Evolutionary conservation across 306 rosid species (phyloP), one percentile per base, ranked within the genome.

Genomic region (Sesbania bispinosa): DNA sequence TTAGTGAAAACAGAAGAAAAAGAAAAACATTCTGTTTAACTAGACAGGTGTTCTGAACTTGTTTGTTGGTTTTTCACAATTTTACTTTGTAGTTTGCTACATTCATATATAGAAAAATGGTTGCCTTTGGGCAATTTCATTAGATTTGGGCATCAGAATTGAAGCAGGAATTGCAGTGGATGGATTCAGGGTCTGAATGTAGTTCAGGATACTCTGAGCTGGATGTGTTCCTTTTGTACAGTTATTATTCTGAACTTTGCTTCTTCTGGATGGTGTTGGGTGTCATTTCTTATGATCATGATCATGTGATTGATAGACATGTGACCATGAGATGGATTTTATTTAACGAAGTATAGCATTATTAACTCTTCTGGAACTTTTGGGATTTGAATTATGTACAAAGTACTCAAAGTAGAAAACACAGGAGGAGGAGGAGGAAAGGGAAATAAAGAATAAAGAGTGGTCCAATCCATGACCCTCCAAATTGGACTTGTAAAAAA

Each of bases 391-490:
- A n/a, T n/a, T n/a, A n/a, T 11, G 59, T 26, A 8, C 38, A 38
- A 50, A 38, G 27, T 52, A 38, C 64, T 53, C 27, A 53, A 72
- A 55, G 61, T 38, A 59, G 67, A 59, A 69, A 52, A 16, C 15
- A 1, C 9, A 23, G 26, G 61, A 35, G 10, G 19, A 35, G 10
- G 10, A 32, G 36, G 6, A 3, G 8, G 23, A 18, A 38, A 51
- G 7, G 11, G 68, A 33, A 29, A 29, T 38, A 13, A 68, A 41
- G 46, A 4, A 48, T 43, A 4, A 20, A 48, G 62, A 61, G 41
- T 41, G 76, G 73, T n/a, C n/a, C n/a, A n/a, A n/a, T 52, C 62
- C 67, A 20, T 43, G 6, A 69, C 29, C 29, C 79, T 53, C 62
- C 61, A 32, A 62, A 75, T 0, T 3, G 57, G 30, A n/a, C 8